Base-by-base conservation (phyloP, 192 early-diverging fungal genomes). In the Thamnidium elegans region DNA sequence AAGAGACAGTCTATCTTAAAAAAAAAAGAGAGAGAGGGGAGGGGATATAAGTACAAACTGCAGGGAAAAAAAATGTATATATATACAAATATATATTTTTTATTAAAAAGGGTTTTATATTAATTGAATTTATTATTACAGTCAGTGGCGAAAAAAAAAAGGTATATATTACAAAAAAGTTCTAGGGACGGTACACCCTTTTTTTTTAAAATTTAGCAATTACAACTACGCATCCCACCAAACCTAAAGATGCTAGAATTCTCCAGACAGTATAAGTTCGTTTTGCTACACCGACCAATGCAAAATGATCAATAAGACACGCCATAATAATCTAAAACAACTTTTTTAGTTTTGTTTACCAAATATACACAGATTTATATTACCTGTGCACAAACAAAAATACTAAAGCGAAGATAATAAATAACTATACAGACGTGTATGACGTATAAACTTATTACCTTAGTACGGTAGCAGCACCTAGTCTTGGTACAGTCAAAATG, bases 251-350 rank as follows among this genome's bases (percentile, higher is more conserved):
- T 7, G 76, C 82, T 4, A 81, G 20, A 10, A 77, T 69, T 23
- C 84, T 69, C 69, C 66, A 76, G n/a, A 76, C 8, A 11, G 77
- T 74, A 43, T 76, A 81, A 8, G 69, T 67, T 13, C 72, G 67
- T 50, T 60, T 50, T 15, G 70, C 62, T 21, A 86, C 66, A 10
- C 79, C 82, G 21, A 86, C 71, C 14, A 75, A 21, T 15, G 48
- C 70, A 73, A 82, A 86, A 26, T 86, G 71, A 50, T 86, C 84
- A 20, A 79, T 75, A 10, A 86, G 26, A 58, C 77, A 76, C 4
- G 82, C 79, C 39, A 77, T 71, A 10, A 84, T 66, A 23, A 72
- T 43, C 68, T 69, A 56, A 34, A 55, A 3, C 20, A 3, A 15
- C 6, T 30, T 39, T 3, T 3, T 31, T 52, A 52, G 3, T n/a